A percentile compares a stretch with the other conserved stretches of the same genome.
Evolutionary conservation across 169 alveolate genomes (phyloP).

Genomic region (Plasmodium gaboni): DNA sequence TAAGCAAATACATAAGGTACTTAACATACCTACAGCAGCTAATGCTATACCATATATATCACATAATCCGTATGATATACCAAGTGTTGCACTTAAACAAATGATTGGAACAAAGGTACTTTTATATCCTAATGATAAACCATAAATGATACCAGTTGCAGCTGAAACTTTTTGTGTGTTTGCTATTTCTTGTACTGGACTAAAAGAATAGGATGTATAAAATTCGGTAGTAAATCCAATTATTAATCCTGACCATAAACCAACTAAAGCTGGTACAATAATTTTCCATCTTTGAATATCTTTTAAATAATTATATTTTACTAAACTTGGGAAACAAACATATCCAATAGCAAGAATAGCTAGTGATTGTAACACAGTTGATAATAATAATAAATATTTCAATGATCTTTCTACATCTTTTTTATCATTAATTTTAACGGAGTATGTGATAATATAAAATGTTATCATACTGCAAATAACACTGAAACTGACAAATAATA

Average conservation of each 20-base stretch:
- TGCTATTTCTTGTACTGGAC: slow-evolving; percentile 91
- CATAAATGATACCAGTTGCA: slow-evolving; percentile 91
- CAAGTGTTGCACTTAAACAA: slow-evolving; percentile 86
- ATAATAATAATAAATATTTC: slow-evolving; percentile 88
- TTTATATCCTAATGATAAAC: slow-evolving; percentile 92
- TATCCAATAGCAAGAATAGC: slow-evolving; percentile 79
- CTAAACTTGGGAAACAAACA: slow-evolving; percentile 77
- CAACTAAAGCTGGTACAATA: slow-evolving; percentile 83
- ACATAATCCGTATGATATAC: slow-evolving; percentile 85
- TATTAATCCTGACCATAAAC: slow-evolving; percentile 89
- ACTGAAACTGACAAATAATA: slow-evolving; percentile 86
- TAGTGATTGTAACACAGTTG: slow-evolving; percentile 90
- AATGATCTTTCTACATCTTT: slow-evolving; percentile 88
- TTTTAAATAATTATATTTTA: slow-evolving; percentile 24
- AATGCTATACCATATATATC: slow-evolving; percentile 91
- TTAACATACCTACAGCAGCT: slow-evolving; percentile 94
- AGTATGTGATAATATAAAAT: slow-evolving; percentile 81
- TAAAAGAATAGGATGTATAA: slow-evolving; percentile 90
- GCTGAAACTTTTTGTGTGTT: slow-evolving; percentile 89
- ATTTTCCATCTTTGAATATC: slow-evolving; percentile 80
- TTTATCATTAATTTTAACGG: slow-evolving; percentile 79
- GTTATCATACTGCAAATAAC: slow-evolving; percentile 88
- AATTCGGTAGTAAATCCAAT: slow-evolving; percentile 90
- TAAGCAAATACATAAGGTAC: slow-evolving; percentile 90
- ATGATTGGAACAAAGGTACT: slow-evolving; percentile 90